Conservation (phyloP, 2,329 filamentous ascomycete species). For the Colletotrichum acutatum region DNA sequence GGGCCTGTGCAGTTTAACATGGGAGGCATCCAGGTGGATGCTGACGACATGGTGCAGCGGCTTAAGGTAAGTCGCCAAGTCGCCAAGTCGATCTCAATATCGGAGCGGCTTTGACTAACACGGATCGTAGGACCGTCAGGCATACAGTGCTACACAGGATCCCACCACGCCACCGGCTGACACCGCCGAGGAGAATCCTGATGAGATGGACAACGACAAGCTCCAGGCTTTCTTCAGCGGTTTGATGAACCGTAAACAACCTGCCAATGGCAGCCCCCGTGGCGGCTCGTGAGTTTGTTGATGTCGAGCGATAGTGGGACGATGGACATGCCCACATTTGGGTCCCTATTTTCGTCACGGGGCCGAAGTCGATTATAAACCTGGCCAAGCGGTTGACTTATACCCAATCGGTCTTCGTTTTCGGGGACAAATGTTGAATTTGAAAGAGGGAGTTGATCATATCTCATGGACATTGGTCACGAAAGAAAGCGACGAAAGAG, state of each 20-base stretch:
- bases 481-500: not conserved
- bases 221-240: constrained; percentile 69
- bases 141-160: constrained; percentile 59
- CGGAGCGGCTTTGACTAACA: constrained; percentile 36
- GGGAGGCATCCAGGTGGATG: constrained; percentile 95
- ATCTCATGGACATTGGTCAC: not conserved
- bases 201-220: constrained; percentile 65
- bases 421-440: not conserved
- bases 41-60: constrained; percentile 90
- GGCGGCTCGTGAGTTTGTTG: constrained; percentile 10
- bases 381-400: not conserved
- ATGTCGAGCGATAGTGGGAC: not conserved
- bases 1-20: constrained; percentile 98
- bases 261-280: constrained; percentile 22
- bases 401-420: not conserved
- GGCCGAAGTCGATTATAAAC: not conserved
- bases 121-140: constrained; percentile 63
- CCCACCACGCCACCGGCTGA: constrained; percentile 49
- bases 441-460: constrained; percentile 6
- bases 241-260: constrained; percentile 65
- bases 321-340: not conserved
- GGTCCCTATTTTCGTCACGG: not conserved
- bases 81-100: too few relatives aligned
- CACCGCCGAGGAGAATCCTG: constrained; percentile 47
- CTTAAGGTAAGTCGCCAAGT: constrained; percentile 70